phyloP scores from a whole-genome alignment of 768 basidiomycete species.

The Cantharellus cinnabarinus region DNA sequence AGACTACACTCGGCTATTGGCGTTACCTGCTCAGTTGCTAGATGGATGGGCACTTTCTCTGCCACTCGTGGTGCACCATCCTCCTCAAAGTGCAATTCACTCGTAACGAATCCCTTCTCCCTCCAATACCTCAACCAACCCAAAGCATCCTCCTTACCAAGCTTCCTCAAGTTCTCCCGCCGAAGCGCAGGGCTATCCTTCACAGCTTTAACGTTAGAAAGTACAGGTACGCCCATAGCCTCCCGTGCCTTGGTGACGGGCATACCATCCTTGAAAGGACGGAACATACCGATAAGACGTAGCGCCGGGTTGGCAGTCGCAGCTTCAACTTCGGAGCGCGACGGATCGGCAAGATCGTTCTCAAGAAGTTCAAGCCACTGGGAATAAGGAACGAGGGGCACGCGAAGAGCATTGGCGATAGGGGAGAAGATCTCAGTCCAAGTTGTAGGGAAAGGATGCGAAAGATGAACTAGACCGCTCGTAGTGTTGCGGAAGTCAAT shows the following conservation, averaged over 20 bases:
- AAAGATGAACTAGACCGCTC: slow-evolving; percentile 10
- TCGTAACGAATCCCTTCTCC: no score
- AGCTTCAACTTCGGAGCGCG: slow-evolving; percentile 2
- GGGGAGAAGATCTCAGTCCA: slow-evolving; percentile 10
- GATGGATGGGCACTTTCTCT: no score
- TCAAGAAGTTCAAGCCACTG: slow-evolving; percentile 12
- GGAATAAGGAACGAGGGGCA: slow-evolving; percentile 12
- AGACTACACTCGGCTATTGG: no score
- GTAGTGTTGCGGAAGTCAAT: slow-evolving; percentile 12
- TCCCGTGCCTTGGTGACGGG: slow-evolving; percentile 4
- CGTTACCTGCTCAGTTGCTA: no score
- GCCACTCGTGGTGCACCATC: no score
- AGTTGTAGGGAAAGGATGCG: slow-evolving; percentile 11
- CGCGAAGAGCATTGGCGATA: slow-evolving; percentile 10
- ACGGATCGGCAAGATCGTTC: not conserved
- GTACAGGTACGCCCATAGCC: slow-evolving; percentile 11
- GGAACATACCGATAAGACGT: slow-evolving; percentile 5
- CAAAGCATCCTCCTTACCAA: slow-evolving; percentile 2
- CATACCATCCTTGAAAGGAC: not conserved
- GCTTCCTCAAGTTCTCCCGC: slow-evolving; percentile 13
- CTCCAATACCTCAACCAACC: slow-evolving; percentile 4
- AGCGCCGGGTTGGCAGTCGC: slow-evolving; percentile 2
- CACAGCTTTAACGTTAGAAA: slow-evolving; percentile 8
- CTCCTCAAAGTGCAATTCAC: no score
- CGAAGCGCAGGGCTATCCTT: slow-evolving; percentile 9